These are phyloP conservation scores for Daedaleopsis nitida DNA, from an alignment of 768 basidiomycete species.

Conservation along the genomic window DNA sequence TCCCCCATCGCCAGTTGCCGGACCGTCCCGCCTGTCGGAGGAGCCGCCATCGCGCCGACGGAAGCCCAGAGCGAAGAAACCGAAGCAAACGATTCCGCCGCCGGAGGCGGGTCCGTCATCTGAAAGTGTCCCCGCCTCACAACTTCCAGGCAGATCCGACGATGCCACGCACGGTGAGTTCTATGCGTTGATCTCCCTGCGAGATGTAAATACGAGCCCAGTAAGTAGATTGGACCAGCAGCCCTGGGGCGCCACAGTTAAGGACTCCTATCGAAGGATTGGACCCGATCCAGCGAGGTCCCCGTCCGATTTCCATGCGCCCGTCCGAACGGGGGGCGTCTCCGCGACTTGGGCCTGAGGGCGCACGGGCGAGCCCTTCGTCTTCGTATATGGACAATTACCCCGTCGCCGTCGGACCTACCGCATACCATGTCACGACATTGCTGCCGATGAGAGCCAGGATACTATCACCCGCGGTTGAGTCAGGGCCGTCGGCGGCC, in stretches of 20 bases:
- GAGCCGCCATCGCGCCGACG: slow-evolving; percentile 5
- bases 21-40: slow-evolving; percentile 10
- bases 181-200: background rate
- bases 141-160: background rate
- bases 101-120: background rate
- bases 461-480: slow-evolving; percentile 10
- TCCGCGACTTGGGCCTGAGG: slow-evolving; percentile 1
- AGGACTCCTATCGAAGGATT: background rate
- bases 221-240: slow-evolving; percentile 3
- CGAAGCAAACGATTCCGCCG: background rate
- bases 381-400: slow-evolving; percentile 7
- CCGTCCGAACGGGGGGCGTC: slow-evolving; percentile 11
- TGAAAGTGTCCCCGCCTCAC: background rate
- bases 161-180: slow-evolving; percentile 10
- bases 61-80: slow-evolving; percentile 10
- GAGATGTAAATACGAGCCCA: background rate
- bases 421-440: slow-evolving; percentile 19
- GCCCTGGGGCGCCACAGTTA: slow-evolving; percentile 6
- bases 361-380: slow-evolving; percentile 12
- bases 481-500: slow-evolving; percentile 1
- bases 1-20: slow-evolving; percentile 8
- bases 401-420: slow-evolving; percentile 16
- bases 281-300: slow-evolving; percentile 4
- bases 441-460: slow-evolving; percentile 15
- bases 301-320: slow-evolving; percentile 1